Evolutionary conservation across 192 early-diverging fungal species (phyloP).

Genomic region (Rhizophagus sp.): DNA sequence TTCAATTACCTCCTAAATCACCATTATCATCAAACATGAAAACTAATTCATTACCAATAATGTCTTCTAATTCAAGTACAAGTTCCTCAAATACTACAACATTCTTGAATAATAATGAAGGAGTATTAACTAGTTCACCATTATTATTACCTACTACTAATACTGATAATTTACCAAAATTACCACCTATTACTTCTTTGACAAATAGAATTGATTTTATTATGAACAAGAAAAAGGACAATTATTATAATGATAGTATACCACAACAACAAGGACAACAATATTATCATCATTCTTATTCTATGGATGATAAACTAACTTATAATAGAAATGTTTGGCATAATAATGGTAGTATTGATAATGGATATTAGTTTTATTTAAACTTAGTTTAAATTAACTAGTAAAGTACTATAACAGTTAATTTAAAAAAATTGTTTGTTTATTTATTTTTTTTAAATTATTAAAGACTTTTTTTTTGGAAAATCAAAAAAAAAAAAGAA

Average conservation of each 20-base stretch:
- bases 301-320: not conserved
- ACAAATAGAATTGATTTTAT: not conserved
- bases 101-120: not conserved
- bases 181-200: constrained; percentile 5
- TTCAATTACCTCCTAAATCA: constrained; percentile 1
- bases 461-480: no score
- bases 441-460: no score
- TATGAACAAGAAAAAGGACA: not conserved
- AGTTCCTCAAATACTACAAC: not conserved
- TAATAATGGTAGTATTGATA: not conserved
- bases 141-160: not conserved
- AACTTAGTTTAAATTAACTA: no score
- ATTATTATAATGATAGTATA: not conserved
- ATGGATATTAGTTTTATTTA: not conserved
- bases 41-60: not conserved
- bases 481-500: no score
- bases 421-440: no score
- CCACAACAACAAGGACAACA: not conserved
- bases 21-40: not conserved
- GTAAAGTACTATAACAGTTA: no score
- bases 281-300: not conserved
- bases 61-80: not conserved
- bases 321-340: not conserved
- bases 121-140: not conserved
- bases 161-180: not conserved